These are phyloP conservation scores for Tylopilus sp. DNA, from an alignment of 768 basidiomycete species.

Conservation along the genomic window DNA sequence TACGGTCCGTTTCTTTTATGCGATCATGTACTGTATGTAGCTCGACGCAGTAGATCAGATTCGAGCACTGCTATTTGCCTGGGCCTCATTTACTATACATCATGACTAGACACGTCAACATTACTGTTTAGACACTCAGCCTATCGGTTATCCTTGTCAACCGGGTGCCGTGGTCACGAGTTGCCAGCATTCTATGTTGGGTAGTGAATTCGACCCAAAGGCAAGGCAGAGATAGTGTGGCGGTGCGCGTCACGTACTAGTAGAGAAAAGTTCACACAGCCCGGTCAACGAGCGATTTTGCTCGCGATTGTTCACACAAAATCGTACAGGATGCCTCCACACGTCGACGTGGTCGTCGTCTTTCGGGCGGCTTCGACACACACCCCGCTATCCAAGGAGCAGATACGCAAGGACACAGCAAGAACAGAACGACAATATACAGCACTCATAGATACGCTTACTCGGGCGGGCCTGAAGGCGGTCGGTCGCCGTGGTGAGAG, in stretches of 20 bases:
- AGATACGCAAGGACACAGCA: conserved; percentile 56
- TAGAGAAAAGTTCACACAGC: not conserved
- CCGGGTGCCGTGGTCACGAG: no score
- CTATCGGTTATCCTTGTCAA: not conserved
- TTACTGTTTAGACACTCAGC: not conserved
- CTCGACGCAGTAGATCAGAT: not conserved
- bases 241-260: not conserved
- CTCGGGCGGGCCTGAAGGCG: conserved; percentile 59
- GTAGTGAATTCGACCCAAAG: no score
- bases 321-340: conserved; percentile 40
- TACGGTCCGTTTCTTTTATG: conserved; percentile 1
- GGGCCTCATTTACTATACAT: no score
- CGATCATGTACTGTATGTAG: conserved; percentile 4
- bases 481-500: conserved; percentile 77
- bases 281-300: conserved; percentile 2
- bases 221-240: not conserved
- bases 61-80: no score
- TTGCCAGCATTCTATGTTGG: no score
- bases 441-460: conserved; percentile 58
- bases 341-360: conserved; percentile 72
- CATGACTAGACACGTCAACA: no score
- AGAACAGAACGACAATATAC: conserved; percentile 71
- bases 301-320: no score
- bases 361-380: conserved; percentile 51
- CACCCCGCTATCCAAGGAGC: conserved; percentile 52